phyloP scores from a whole-genome alignment of 2,329 filamentous ascomycete genomes.

The Hymenoscyphus occultus region DNA sequence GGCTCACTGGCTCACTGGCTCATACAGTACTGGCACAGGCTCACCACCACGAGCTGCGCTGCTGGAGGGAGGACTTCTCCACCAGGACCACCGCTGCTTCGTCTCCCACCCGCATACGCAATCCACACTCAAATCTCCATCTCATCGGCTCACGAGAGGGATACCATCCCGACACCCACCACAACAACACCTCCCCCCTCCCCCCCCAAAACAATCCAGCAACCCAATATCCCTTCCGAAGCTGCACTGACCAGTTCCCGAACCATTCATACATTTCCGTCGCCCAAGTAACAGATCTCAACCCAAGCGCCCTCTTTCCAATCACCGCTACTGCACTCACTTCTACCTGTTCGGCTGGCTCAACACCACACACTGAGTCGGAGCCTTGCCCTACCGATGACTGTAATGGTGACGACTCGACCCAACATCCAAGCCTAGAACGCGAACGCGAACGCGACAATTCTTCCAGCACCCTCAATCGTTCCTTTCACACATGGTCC shows the following conservation, averaged over 20 bases:
- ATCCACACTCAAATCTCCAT: background rate
- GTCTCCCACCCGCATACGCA: background rate
- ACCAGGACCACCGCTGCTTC: background rate
- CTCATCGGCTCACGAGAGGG: background rate
- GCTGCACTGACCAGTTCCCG: background rate
- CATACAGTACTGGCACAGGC: too few relatives aligned
- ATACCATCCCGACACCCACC: background rate
- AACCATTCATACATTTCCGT: background rate
- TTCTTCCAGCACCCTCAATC: constrained; percentile 13
- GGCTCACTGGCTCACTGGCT: too few relatives aligned
- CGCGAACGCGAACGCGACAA: constrained; percentile 22
- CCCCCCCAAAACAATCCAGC: background rate
- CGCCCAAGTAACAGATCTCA: background rate
- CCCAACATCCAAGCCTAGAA: background rate
- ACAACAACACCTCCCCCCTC: background rate
- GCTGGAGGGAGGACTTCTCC: background rate
- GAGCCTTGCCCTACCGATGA: constrained; percentile 28
- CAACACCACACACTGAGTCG: constrained; percentile 15
- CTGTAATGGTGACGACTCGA: constrained; percentile 9
- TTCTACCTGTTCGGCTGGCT: background rate
- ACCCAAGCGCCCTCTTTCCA: background rate
- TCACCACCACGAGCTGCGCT: too few relatives aligned
- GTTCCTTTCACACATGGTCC: constrained; percentile 22
- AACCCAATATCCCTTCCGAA: background rate
- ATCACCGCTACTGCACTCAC: background rate